Percentiles rank a stretch among this genome's conserved stretches.
These are phyloP conservation scores for Penicillium parvum DNA, from an alignment of 495 filamentous ascomycete genomes.

Conservation along the genomic window DNA sequence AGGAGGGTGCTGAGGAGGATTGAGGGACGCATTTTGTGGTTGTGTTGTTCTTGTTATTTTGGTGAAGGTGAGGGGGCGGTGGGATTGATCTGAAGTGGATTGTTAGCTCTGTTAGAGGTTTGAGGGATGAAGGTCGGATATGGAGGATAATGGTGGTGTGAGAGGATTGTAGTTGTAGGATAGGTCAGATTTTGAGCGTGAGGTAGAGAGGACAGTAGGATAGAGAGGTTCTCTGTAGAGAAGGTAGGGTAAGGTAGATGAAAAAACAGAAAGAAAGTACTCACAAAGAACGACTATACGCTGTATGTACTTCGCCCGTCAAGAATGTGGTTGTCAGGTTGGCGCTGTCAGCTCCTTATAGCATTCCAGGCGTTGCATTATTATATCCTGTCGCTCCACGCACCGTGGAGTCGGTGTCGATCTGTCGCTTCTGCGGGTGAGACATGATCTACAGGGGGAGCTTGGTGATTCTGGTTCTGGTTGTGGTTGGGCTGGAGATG, in stretches of 20 bases:
- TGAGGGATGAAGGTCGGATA: no score
- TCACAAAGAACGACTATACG: background rate
- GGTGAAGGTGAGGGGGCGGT: background rate
- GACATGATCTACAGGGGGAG: conserved; percentile 19
- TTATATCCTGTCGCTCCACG: no score
- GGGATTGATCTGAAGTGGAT: no score
- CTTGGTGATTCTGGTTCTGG: background rate
- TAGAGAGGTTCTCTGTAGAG: background rate
- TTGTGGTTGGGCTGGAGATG: background rate
- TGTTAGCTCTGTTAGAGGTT: no score
- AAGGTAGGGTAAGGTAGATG: background rate
- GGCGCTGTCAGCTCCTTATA: conserved; percentile 21
- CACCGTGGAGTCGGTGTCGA: conserved; percentile 7
- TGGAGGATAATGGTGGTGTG: no score
- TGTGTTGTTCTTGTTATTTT: background rate
- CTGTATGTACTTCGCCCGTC: background rate
- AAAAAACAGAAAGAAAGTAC: conserved; percentile 1
- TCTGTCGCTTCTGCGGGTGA: conserved; percentile 6
- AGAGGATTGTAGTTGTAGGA: no score
- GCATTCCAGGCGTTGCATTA: conserved; percentile 5
- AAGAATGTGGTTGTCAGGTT: conserved; percentile 16
- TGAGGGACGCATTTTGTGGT: conserved; percentile 16
- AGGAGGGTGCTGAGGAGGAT: conserved; percentile 16
- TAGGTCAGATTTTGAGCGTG: no score
- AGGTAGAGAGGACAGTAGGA: background rate